Base-by-base conservation (phyloP, 2,329 filamentous ascomycete genomes). In the Pseudogymnoascus sp. region DNA sequence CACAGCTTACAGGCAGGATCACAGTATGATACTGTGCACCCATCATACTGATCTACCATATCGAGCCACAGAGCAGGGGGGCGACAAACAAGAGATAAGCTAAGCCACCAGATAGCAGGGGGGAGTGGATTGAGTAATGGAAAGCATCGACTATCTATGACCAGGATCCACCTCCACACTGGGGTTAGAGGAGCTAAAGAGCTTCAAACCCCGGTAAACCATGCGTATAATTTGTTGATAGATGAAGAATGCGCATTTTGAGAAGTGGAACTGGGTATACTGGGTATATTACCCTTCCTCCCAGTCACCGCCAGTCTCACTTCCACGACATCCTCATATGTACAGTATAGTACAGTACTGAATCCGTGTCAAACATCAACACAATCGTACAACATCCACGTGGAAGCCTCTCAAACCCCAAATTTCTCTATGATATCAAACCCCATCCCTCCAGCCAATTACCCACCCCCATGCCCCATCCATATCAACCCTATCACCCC, bases 101-200 rank as follows among this genome's bases (percentile, higher is more conserved):
- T 49, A 49, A 49, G 43, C 43, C 43, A 49, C 43, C 43, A 49
- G 43, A 49, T 49, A 49, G 43, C 43, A 49, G 43, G 43, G 43
- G 43, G 43, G 43, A 49, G 43, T 49, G 43, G 43, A 49, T 49
- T 49, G 43, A 49, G 43, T 49, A 49, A 49, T 49, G 43, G 43
- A 49, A 49, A 49, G 43, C 43, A 49, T 31, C 43, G 43, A 49
- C 43, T 49, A 49, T 49, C 43, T 49, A 49, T 28, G 43, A 49
- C 43, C 14, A 49, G 43, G 43, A n/a, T 49, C 43, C 18, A 28
- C 21, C 43, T 49, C 43, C 23, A 49, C 43, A 49, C 43, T 49
- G 43, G 43, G 23, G 43, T 12, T 1, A 49, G 5, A 8, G 23
- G 14, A n/a, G 43, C 43, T 28, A 28, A 16, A 3, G 23, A 49